A percentile compares a stretch with the other conserved stretches of the same genome.
Conservation (phyloP, 2,329 filamentous ascomycete genomes). For the Colletotrichum agaves region DNA sequence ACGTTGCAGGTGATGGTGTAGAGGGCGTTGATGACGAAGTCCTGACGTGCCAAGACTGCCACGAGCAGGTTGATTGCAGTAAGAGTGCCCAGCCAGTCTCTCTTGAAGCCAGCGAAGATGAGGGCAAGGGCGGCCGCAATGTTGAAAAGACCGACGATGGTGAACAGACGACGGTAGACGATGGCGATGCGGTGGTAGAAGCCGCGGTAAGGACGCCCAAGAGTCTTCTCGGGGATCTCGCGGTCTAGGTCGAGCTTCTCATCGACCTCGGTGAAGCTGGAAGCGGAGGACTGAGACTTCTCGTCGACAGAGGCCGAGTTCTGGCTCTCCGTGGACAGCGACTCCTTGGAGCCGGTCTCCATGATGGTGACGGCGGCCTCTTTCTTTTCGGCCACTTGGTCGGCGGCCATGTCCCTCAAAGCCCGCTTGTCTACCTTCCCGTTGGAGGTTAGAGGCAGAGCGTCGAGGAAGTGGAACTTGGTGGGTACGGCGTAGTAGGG, state of each 20-base stretch:
- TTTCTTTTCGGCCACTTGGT: neutral
- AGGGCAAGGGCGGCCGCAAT: constrained; percentile 57
- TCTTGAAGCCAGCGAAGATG: constrained; percentile 43
- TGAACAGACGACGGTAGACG: constrained; percentile 67
- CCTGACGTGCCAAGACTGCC: constrained; percentile 63
- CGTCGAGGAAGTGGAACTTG: constrained; percentile 53
- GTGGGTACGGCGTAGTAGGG: constrained; percentile 67
- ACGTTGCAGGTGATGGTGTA: constrained; percentile 59
- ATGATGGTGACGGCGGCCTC: constrained; percentile 1
- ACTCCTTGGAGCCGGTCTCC: constrained; percentile 19
- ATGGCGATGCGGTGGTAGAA: constrained; percentile 59
- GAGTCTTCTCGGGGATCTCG: constrained; percentile 53
- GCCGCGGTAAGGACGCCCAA: constrained; percentile 51
- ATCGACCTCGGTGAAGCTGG: constrained; percentile 32
- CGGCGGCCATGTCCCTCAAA: constrained; percentile 49
- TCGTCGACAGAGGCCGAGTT: constrained; percentile 4
- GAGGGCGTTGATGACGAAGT: constrained; percentile 62
- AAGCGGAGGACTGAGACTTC: constrained; percentile 16
- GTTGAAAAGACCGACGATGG: constrained; percentile 62
- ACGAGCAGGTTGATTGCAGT: constrained; percentile 60
- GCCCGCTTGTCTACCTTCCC: constrained; percentile 67
- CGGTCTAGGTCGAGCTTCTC: constrained; percentile 31
- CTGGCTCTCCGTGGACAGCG: constrained; percentile 1
- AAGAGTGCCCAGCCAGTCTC: constrained; percentile 50
- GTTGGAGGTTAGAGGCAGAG: constrained; percentile 63